Conservation (phyloP, 768 basidiomycete species). For the Tulasnella sp. region DNA sequence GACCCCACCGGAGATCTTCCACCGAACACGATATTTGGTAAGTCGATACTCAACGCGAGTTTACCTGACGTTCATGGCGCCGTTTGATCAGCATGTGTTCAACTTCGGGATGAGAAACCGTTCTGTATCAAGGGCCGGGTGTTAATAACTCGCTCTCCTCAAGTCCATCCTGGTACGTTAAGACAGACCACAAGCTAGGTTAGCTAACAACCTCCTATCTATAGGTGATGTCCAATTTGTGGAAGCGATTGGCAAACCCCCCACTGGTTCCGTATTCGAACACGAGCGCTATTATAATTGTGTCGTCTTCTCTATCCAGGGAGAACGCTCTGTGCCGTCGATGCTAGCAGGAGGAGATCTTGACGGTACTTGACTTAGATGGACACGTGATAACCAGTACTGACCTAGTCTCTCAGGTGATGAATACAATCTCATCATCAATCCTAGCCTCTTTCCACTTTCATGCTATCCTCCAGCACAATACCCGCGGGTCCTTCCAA, state of each 20-base stretch:
- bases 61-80: neutral
- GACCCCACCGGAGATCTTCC: slow-evolving; percentile 61
- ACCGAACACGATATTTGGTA: slow-evolving; percentile 62
- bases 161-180: slow-evolving; percentile 66
- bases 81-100: slow-evolving; percentile 50
- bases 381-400: neutral
- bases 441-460: slow-evolving; percentile 41
- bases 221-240: slow-evolving; percentile 42
- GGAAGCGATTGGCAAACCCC: slow-evolving; percentile 62
- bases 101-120: slow-evolving; percentile 35
- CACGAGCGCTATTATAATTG: slow-evolving; percentile 53
- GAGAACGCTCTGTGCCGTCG: slow-evolving; percentile 60
- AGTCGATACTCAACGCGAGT: slow-evolving; percentile 42
- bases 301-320: slow-evolving; percentile 64
- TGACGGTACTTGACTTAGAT: slow-evolving; percentile 50
- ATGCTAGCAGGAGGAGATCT: slow-evolving; percentile 71
- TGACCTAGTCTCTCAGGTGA: slow-evolving; percentile 43
- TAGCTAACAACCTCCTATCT: neutral
- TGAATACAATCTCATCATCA: slow-evolving; percentile 54
- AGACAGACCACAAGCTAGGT: neutral
- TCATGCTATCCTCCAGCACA: slow-evolving; percentile 47
- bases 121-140: slow-evolving; percentile 59
- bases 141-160: slow-evolving; percentile 65
- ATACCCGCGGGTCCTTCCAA: slow-evolving; percentile 56
- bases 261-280: slow-evolving; percentile 56